These are phyloP conservation scores for Arthrobotrys megalospora DNA, from an alignment of 2,329 filamentous ascomycete genomes.

Conservation along the genomic window DNA sequence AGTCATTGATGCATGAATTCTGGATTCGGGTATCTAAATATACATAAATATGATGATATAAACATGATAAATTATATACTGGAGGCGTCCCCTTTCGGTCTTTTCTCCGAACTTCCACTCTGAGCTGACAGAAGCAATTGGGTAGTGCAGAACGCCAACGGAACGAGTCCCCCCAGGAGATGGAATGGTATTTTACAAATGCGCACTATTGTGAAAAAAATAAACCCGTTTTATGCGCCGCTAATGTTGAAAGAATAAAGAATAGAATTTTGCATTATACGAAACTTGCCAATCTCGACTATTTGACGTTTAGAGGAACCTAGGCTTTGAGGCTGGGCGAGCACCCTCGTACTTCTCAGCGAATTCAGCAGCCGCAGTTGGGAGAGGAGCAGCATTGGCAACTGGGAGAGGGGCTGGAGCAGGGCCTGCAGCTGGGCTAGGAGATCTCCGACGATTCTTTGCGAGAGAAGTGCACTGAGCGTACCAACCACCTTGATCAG, in stretches of 20 bases:
- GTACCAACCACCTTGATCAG: constrained; percentile 50
- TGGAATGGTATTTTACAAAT: constrained; percentile 58
- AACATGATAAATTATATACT: constrained; percentile 51
- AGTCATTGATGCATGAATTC: constrained; percentile 36
- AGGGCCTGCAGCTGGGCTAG: constrained; percentile 36
- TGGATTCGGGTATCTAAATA: constrained; percentile 61
- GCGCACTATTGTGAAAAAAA: constrained; percentile 46
- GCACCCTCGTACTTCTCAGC: constrained; percentile 45
- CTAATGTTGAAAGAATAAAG: constrained; percentile 48
- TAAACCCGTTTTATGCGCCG: constrained; percentile 60
- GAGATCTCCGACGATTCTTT: constrained; percentile 47
- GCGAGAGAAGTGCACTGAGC: constrained; percentile 52
- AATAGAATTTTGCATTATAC: constrained; percentile 21
- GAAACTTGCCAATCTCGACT: constrained; percentile 7
- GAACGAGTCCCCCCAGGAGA: constrained; percentile 40
- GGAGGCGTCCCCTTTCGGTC: constrained; percentile 26
- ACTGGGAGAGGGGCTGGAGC: constrained; percentile 50
- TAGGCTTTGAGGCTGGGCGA: constrained; percentile 41
- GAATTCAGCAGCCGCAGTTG: constrained; percentile 53
- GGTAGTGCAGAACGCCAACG: constrained; percentile 49
- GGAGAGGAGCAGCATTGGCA: constrained; percentile 46
- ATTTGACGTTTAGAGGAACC: constrained; percentile 27
- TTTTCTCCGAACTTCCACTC: constrained; percentile 31
- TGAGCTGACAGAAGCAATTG: constrained; percentile 21
- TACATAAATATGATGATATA: constrained; percentile 55